phyloP scores from a whole-genome alignment of 768 basidiomycete genomes.

The Gelatoporia subvermispora region DNA sequence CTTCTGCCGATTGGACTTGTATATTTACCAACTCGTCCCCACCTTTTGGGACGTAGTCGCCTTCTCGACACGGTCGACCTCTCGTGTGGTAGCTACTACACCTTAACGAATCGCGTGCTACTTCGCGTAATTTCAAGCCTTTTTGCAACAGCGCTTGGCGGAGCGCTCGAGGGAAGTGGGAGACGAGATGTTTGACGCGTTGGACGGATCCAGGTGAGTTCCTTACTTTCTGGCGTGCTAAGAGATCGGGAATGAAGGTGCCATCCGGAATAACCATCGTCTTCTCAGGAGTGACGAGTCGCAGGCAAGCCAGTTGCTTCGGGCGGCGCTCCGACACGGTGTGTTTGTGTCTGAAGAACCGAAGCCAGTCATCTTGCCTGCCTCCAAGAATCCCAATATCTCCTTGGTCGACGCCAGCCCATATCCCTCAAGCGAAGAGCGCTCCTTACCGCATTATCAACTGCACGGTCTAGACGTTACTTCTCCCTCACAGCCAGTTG shows the following conservation, averaged over 20 bases:
- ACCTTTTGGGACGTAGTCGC: no score
- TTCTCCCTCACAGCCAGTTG: constrained; percentile 42
- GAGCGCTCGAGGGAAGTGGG: no score
- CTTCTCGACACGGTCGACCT: no score
- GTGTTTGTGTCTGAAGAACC: constrained; percentile 1
- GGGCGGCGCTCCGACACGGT: not conserved
- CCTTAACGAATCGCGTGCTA: no score
- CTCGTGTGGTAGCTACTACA: no score
- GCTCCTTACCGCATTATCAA: constrained; percentile 43
- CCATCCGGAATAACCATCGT: no score
- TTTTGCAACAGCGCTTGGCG: no score
- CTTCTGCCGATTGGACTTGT: no score
- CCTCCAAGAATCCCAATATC: constrained; percentile 4
- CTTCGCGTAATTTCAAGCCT: no score
- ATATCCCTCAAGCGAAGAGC: constrained; percentile 11
- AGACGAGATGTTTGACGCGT: not conserved
- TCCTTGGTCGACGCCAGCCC: not conserved
- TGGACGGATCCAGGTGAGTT: constrained; percentile 1
- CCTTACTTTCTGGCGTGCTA: not conserved
- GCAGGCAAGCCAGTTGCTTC: constrained; percentile 18
- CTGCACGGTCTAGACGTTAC: constrained; percentile 53
- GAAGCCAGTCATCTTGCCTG: constrained; percentile 10
- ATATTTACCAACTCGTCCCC: no score
- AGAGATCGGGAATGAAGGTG: not conserved
- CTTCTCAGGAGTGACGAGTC: constrained; percentile 15